phyloP scores from a whole-genome alignment of 2,329 filamentous ascomycete genomes.

The Claviceps arundinis region DNA sequence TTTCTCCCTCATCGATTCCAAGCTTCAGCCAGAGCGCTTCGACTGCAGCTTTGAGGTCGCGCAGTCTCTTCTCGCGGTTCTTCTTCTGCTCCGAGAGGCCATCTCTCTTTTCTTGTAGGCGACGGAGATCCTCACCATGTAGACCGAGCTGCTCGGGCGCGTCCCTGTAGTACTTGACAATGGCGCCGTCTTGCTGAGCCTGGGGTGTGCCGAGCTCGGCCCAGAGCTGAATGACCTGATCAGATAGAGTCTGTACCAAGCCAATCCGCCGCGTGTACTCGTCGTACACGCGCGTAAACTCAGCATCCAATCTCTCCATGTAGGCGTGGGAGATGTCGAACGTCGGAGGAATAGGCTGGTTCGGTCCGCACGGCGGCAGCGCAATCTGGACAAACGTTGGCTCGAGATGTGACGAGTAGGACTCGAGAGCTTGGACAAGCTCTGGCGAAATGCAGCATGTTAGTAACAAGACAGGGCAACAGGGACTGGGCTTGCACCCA shows the following conservation, averaged over 20 bases:
- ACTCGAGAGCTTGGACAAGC: slow-evolving; percentile 84
- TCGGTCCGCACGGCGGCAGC: slow-evolving; percentile 68
- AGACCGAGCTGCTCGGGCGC: slow-evolving; percentile 88
- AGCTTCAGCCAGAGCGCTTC: slow-evolving; percentile 82
- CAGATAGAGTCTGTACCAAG: slow-evolving; percentile 59
- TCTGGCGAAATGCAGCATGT: slow-evolving; percentile 39
- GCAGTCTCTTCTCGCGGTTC: slow-evolving; percentile 61
- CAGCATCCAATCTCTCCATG: slow-evolving; percentile 70
- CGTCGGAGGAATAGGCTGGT: slow-evolving; percentile 61
- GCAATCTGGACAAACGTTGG: slow-evolving; percentile 73
- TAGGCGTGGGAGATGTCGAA: slow-evolving; percentile 92
- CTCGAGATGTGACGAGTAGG: slow-evolving; percentile 92
- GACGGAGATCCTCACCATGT: slow-evolving; percentile 70
- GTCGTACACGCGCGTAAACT: slow-evolving; percentile 91
- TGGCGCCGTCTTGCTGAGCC: slow-evolving; percentile 74
- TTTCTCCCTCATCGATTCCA: slow-evolving; percentile 67
- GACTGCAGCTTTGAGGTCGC: slow-evolving; percentile 64
- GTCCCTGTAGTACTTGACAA: slow-evolving; percentile 82
- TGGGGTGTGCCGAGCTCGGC: slow-evolving; percentile 90
- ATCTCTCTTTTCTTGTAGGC: slow-evolving; percentile 62
- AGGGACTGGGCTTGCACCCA: neutral
- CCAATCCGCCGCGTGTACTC: slow-evolving; percentile 80
- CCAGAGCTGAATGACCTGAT: slow-evolving; percentile 89
- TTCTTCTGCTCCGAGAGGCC: slow-evolving; percentile 83
- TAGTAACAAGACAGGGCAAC: neutral